Evolutionary conservation across 108 stramenopile species (phyloP).

Genomic region (Cyclostephanos invisitatus): DNA sequence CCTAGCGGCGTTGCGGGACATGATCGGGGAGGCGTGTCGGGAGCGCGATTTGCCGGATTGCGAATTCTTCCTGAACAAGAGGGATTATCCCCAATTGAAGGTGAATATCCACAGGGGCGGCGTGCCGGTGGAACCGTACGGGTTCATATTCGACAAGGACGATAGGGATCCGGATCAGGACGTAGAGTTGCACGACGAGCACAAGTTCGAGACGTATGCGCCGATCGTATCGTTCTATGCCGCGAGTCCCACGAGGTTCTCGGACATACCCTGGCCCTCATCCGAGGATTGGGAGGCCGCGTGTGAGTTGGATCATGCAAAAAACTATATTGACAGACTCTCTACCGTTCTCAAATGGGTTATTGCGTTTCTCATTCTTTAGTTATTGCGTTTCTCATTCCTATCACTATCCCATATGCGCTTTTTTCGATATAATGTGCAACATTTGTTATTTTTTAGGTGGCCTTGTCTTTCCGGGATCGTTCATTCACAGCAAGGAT

Average conservation of each 20-base stretch:
- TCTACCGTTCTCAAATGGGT: no score
- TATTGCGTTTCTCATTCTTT: neutral
- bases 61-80: slow-evolving; percentile 99
- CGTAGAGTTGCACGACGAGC: slow-evolving; percentile 79
- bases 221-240: slow-evolving; percentile 98
- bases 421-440: neutral
- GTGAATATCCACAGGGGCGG: slow-evolving; percentile 79
- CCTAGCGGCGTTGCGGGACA: slow-evolving; percentile 92
- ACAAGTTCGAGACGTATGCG: slow-evolving; percentile 89
- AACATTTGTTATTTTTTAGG: slow-evolving; percentile 31
- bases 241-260: slow-evolving; percentile 83
- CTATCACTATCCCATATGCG: neutral
- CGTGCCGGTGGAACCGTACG: slow-evolving; percentile 97
- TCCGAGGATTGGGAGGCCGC: slow-evolving; percentile 99
- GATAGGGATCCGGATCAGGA: slow-evolving; percentile 95
- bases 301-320: slow-evolving; percentile 60
- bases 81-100: slow-evolving; percentile 99
- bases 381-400: neutral
- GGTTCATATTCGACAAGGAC: slow-evolving; percentile 97
- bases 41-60: slow-evolving; percentile 92
- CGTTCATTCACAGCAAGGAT: slow-evolving; percentile 76
- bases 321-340: no score
- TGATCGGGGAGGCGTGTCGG: slow-evolving; percentile 93
- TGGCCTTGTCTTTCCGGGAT: slow-evolving; percentile 79
- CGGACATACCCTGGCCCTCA: slow-evolving; percentile 98